Base-by-base conservation (phyloP, 768 basidiomycete genomes). In the Kockovaella imperatae region DNA sequence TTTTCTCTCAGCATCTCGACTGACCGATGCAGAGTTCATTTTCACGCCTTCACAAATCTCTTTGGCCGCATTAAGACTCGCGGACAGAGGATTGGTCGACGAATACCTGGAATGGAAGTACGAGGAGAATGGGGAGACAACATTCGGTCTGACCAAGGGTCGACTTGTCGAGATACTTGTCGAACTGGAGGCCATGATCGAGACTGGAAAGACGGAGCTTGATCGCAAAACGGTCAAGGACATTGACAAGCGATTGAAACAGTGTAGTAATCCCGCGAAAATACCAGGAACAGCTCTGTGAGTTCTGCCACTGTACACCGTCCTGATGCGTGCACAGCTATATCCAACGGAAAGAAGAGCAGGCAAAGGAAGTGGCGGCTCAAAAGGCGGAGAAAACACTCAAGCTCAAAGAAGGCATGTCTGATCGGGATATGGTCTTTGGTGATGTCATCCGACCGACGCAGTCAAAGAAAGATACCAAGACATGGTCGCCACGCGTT, bases 181-280 rank as follows among this genome's bases (percentile, higher is more conserved):
- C 17, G 64, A 72, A n/a, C 78, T 89, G 54, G 78, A 79, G 59
- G 55, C 59, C 10, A 64, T 84, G 58, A 81, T 87, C 24, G 10
- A 26, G 25, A 69, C 71, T 5, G 65, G 72, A 4, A 70, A 78
- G 17, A 45, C 21, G 15, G 77, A 78, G 21, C 81, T 88, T n/a
- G 77, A 86, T 49, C 76, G 93, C 11, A 88, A 88, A 50, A 75
- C 78, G 25, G 89, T 96, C 13, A 83, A 86, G 13, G 84, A 86
- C 62, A 83, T 97, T 5, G 95, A 99, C 69, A 79, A 83, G 64
- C 77, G 89, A 36, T 74, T 99, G 38, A 83, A 80, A 62, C 63
- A 84, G 30, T 96, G 93, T 75, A 87, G 89, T 68, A 97, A 99
- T 62, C 95, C 95, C 4, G 90, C 93, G 71, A 95, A 91, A 70